Evolutionary conservation across 768 basidiomycete genomes (phyloP), one percentile per base, ranked within the genome.

Genomic region (Hypsizygus marmoreus): DNA sequence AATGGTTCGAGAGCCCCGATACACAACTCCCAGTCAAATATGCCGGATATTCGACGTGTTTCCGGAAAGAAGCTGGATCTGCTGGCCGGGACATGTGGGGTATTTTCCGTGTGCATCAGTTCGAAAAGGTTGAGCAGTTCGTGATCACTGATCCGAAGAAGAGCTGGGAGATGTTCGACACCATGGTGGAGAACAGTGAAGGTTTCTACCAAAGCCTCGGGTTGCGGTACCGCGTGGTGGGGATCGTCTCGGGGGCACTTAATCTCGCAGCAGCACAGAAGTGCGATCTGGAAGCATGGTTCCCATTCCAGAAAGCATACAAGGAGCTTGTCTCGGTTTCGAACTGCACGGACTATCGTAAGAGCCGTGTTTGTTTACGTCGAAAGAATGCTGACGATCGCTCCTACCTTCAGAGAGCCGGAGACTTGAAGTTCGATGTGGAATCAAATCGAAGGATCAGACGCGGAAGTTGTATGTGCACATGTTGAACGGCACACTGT

Each of bases 51-150:
- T 91, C 86, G 59, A 98, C 95, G 12, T 98, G 95, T 67, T 99
- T 99, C 86, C 86, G 97, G 22, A 98, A 98, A 71, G 97, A 99
- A 72, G 97, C 97, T 2, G 97, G 97, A 25, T 89, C 93, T 2
- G 93, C 93, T 6, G 97, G 97, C 3, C 87, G 93, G 44, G 97
- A 99, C 57, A 97, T 95, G 78, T 97, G 97, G 94, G 97, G 97
- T 46, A 97, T 98, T 69, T 99, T 99, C 84, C 91, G 97, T 17
- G 95, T 99, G 43, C 97, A 99, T 64, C 97, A 99, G 69, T 99
- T 99, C 55, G 97, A 99, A 72, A 99, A 99, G 75, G 81, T 99
- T 41, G 97, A 99, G 65, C 84, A 98, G 74, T 98, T 98, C 69
- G 85, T 88, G 72, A 79, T 99, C 57, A 97, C 95, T 6, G 88